Evolutionary conservation across 2,329 filamentous ascomycete species (phyloP).

Genomic region (Paraphoma sp.): DNA sequence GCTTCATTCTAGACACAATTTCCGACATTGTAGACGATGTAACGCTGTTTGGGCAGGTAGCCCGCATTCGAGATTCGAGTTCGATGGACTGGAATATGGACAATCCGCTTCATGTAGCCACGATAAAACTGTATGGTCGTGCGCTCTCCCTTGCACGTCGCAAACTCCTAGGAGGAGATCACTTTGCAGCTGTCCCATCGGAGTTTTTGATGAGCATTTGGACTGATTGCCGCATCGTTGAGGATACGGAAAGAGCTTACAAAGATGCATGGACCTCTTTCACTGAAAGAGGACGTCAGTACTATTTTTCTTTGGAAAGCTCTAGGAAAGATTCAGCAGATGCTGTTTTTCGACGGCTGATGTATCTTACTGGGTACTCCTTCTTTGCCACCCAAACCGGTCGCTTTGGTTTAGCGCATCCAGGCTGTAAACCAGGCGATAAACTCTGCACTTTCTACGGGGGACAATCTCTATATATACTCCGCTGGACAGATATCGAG

Average conservation of each 20-base stretch:
- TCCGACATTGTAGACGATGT: not conserved
- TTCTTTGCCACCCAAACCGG: conserved; percentile 4
- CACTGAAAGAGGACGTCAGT: not conserved
- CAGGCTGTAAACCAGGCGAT: conserved; percentile 4
- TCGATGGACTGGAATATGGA: not conserved
- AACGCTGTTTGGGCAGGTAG: not conserved
- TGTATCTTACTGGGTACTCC: not conserved
- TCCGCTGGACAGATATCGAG: not conserved
- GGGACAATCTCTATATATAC: not conserved
- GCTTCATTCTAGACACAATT: conserved; percentile 5
- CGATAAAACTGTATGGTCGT: not conserved
- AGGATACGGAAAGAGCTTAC: not conserved
- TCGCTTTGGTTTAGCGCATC: conserved; percentile 2
- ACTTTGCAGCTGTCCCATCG: not conserved
- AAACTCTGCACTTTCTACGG: conserved; percentile 6
- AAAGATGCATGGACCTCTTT: not conserved
- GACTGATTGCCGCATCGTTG: not conserved
- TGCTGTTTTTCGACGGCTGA: not conserved
- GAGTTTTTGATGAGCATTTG: conserved; percentile 4
- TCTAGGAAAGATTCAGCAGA: not conserved
- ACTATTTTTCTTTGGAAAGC: not conserved
- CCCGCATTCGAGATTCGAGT: not conserved
- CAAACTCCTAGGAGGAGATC: not conserved
- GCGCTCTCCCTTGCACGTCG: not conserved
- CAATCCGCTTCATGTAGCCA: not conserved